Evolutionary conservation across 176 grass and related monocot genomes (phyloP).

Genomic region (Aegilops bicornis): DNA sequence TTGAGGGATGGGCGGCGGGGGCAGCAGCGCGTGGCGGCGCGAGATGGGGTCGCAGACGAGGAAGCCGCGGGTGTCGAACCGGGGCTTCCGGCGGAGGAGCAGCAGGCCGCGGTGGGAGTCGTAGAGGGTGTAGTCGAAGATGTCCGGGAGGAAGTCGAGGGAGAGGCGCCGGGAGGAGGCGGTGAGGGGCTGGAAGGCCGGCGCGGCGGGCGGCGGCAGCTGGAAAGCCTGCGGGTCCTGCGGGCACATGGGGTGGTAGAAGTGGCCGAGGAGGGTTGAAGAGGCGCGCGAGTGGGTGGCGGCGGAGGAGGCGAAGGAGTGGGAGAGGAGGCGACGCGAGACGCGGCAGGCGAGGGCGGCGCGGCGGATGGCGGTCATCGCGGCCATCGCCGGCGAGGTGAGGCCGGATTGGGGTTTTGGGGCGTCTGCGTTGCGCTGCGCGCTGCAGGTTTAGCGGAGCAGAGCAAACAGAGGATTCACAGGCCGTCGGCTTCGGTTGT

Average conservation of each 20-base stretch:
- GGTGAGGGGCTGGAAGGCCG: background rate
- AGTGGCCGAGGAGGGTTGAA: background rate
- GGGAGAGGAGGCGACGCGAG: background rate
- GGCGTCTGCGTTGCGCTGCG: background rate
- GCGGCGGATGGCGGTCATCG: background rate
- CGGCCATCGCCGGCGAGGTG: background rate
- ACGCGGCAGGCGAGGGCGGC: background rate
- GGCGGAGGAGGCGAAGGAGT: background rate
- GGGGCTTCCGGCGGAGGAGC: slow-evolving; percentile 4
- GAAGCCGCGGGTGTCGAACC: background rate
- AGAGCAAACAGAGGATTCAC: too few relatives aligned
- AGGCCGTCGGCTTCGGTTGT: too few relatives aligned
- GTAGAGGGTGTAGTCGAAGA: background rate
- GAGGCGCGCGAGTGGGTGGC: background rate
- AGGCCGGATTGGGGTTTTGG: slow-evolving; percentile 1
- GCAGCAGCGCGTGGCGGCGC: background rate
- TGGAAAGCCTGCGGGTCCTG: background rate
- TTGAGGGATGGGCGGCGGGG: background rate
- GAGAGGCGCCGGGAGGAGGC: background rate
- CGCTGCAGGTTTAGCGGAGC: too few relatives aligned
- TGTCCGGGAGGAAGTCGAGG: background rate
- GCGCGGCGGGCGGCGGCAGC: background rate
- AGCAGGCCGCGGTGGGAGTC: background rate
- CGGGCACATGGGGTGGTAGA: background rate
- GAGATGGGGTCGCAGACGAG: background rate